Base-by-base conservation (phyloP, 1,139 yeast species). In the Candida sp. region DNA sequence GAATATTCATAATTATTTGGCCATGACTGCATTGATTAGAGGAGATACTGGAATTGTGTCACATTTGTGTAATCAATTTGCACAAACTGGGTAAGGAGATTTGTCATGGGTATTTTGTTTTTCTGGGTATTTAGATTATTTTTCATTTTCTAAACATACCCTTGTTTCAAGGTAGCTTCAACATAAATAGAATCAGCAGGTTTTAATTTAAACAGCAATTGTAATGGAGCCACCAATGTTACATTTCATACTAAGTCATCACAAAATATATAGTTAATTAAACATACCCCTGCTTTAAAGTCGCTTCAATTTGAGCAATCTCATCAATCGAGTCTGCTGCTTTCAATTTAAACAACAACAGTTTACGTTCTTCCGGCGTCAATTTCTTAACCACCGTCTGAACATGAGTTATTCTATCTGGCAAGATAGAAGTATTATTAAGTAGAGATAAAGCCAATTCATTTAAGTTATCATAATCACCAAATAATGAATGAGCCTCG, bases 301-400 rank as follows among this genome's bases (percentile, higher is more conserved):
- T 42, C 5, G 33, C 66, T 58, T 88, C 96, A 25, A 90, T 77
- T 42, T 80, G 66, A 49, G 84, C 88, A 11, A 90, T 84, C 51
- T 90, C 97, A 11, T 77, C 86, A 47, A 90, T 60, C 43, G 84
- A 81, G 4, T 80, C 73, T 1, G 97, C 95, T 32, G 64, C 66
- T 43, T 75, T 74, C 44, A 90, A 66, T 46, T 80, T 75, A 39
- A 68, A 60, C 50, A 82, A 71, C 40, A 90, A 62, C 43, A 65
- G 64, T 12, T 63, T 62, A 48, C 73, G 76, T 42, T 84, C 89
- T 11, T 74, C 80, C 1, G 70, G 74, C 1, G 82, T 70, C 51
- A 87, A 66, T 46, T 73, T 77, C 32, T 64, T 59, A 15, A 44
- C 49, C 1, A 51, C 43, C n/a, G 35, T 42, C n/a, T 42, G 43